These are phyloP conservation scores for Ogataea sp. DNA, from an alignment of 805 yeast genomes.

Conservation along the genomic window DNA sequence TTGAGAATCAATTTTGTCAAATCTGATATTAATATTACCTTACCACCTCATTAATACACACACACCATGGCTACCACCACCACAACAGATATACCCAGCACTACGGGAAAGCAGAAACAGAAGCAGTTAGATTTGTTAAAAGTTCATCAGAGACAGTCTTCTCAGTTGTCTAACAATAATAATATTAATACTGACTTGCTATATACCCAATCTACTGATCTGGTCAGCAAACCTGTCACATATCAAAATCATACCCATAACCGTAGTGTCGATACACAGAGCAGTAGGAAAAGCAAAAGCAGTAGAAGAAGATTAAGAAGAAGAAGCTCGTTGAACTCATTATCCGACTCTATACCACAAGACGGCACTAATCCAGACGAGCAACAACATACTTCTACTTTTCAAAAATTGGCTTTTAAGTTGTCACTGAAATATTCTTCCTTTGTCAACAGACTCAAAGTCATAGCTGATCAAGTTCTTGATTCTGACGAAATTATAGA, in stretches of 20 bases:
- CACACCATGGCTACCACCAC: not conserved
- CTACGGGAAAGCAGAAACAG: too few species aligned
- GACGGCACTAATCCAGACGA: not conserved
- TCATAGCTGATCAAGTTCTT: conserved; percentile 41
- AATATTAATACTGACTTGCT: not conserved
- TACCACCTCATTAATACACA: too few species aligned
- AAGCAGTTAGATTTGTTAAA: not conserved
- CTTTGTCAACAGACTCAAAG: conserved; percentile 26
- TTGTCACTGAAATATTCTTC: conserved; percentile 29
- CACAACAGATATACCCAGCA: not conserved
- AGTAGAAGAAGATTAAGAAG: not conserved
- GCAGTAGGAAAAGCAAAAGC: not conserved
- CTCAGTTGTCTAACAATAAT: too few species aligned
- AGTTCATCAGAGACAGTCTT: not conserved
- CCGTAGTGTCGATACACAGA: too few species aligned
- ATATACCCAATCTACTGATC: not conserved
- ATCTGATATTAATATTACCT: too few species aligned
- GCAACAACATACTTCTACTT: conserved; percentile 1
- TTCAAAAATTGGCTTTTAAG: conserved; percentile 10
- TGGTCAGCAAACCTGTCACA: too few species aligned
- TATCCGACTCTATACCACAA: not conserved
- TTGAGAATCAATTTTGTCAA: too few species aligned
- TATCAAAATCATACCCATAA: too few species aligned
- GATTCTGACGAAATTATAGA: conserved; percentile 41
- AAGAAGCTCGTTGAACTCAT: not conserved